phyloP scores from a whole-genome alignment of 345 rosid species.

The Pseudoturritis turrita region DNA sequence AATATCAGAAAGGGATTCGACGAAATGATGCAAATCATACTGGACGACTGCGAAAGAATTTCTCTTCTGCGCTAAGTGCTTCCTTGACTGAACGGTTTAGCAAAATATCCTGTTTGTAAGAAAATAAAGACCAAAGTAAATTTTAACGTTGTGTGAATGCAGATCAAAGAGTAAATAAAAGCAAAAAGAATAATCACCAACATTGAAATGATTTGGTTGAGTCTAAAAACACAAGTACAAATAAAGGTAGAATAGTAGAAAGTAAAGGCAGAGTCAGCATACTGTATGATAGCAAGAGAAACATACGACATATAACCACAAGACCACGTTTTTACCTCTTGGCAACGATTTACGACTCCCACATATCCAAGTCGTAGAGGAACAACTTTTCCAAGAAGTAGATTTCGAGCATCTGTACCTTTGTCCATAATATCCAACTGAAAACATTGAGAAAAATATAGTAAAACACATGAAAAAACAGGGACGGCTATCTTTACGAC shows the following conservation, averaged over 20 bases:
- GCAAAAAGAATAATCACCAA: background rate
- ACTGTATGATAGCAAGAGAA: constrained; percentile 3
- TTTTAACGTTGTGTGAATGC: background rate
- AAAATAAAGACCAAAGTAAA: background rate
- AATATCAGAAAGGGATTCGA: constrained; percentile 15
- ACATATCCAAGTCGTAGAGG: constrained; percentile 65
- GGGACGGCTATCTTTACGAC: background rate
- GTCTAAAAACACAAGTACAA: background rate
- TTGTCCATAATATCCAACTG: constrained; percentile 83
- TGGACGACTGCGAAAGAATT: constrained; percentile 49
- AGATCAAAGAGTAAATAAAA: constrained; percentile 7
- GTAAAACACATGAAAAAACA: constrained; percentile 5
- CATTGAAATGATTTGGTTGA: background rate
- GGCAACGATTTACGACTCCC: constrained; percentile 71
- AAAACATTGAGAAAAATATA: constrained; percentile 6
- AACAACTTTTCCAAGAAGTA: constrained; percentile 58
- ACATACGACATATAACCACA: background rate
- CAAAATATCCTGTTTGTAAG: constrained; percentile 46
- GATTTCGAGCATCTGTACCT: constrained; percentile 58
- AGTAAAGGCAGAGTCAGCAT: background rate
- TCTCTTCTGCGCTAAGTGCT: constrained; percentile 50
- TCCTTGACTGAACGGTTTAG: constrained; percentile 52
- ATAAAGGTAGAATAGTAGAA: background rate
- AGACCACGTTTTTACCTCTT: constrained; percentile 40
- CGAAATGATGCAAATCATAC: constrained; percentile 31